Conservation (phyloP, 805 yeast species). For the Barnettozyma botsteinii region DNA sequence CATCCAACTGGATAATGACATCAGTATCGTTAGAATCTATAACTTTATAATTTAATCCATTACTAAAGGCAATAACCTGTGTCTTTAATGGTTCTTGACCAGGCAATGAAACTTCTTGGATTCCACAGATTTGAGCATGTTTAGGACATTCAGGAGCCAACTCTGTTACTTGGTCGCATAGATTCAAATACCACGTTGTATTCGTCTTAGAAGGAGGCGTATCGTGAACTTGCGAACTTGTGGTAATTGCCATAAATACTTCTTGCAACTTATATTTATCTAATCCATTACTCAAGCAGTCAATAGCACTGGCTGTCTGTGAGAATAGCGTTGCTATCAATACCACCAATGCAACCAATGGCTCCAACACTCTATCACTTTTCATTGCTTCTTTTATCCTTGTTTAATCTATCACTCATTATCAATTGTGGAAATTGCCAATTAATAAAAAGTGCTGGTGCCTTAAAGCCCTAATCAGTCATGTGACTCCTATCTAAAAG, state of each 20-base stretch:
- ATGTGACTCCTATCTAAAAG: too few relatives aligned
- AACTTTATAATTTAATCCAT: constrained; percentile 33
- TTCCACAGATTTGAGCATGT: constrained; percentile 75
- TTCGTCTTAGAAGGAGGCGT: constrained; percentile 79
- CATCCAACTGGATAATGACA: constrained; percentile 38
- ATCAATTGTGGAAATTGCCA: too few relatives aligned
- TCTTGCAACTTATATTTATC: constrained; percentile 18
- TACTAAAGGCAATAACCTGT: constrained; percentile 56
- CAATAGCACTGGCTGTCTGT: constrained; percentile 9
- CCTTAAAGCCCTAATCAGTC: too few relatives aligned
- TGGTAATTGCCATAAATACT: constrained; percentile 43
- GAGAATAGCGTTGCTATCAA: neutral
- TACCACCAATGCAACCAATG: neutral
- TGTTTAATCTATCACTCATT: too few relatives aligned
- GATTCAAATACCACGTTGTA: constrained; percentile 62
- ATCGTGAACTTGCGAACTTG: constrained; percentile 33
- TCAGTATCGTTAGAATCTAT: constrained; percentile 25
- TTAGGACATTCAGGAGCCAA: constrained; percentile 50
- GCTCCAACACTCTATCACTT: neutral
- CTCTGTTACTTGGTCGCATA: constrained; percentile 47
- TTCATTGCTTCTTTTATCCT: too few relatives aligned
- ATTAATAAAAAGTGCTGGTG: too few relatives aligned
- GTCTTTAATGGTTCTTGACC: constrained; percentile 43
- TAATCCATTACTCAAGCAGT: constrained; percentile 19
- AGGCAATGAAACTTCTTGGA: constrained; percentile 50